Conservation (phyloP, 441 rosid species). For the Breynia disticha region DNA sequence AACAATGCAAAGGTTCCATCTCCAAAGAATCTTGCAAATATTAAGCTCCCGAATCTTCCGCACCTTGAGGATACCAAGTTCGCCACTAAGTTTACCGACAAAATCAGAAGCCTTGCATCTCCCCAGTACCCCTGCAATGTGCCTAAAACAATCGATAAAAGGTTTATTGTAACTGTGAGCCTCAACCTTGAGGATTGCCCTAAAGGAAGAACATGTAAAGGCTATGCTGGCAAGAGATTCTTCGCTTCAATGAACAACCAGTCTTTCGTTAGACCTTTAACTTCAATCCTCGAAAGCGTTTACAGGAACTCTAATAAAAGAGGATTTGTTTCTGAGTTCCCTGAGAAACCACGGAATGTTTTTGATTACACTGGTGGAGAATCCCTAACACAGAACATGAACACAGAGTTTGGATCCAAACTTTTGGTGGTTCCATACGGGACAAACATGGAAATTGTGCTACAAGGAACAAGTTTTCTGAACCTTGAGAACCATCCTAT, state of each 20-base stretch:
- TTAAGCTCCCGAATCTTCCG: conserved; percentile 21
- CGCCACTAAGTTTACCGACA: conserved; percentile 24
- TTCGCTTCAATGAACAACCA: conserved; percentile 54
- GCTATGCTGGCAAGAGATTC: conserved; percentile 31
- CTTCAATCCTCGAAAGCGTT: conserved; percentile 30
- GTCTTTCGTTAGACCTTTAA: conserved; percentile 37
- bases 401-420: conserved; percentile 35
- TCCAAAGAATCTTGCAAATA: background rate
- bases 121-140: conserved; percentile 43
- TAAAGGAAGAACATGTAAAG: conserved; percentile 22
- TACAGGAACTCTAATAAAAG: conserved; percentile 23
- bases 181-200: conserved; percentile 53
- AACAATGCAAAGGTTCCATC: conserved; percentile 8
- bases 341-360: conserved; percentile 29
- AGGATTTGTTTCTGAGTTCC: conserved; percentile 29
- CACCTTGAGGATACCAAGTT: conserved; percentile 34
- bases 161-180: conserved; percentile 31
- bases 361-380: conserved; percentile 43
- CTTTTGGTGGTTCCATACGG: conserved; percentile 36
- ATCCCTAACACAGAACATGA: conserved; percentile 36
- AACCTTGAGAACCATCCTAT: conserved; percentile 50
- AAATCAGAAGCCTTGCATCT: conserved; percentile 34
- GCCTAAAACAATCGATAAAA: conserved; percentile 36
- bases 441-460: conserved; percentile 42
- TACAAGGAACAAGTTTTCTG: conserved; percentile 43